Percentiles rank a stretch among this genome's conserved stretches.
Evolutionary conservation across 495 filamentous ascomycete species (phyloP).

Genomic region (Annulohypoxylon moriforme): DNA sequence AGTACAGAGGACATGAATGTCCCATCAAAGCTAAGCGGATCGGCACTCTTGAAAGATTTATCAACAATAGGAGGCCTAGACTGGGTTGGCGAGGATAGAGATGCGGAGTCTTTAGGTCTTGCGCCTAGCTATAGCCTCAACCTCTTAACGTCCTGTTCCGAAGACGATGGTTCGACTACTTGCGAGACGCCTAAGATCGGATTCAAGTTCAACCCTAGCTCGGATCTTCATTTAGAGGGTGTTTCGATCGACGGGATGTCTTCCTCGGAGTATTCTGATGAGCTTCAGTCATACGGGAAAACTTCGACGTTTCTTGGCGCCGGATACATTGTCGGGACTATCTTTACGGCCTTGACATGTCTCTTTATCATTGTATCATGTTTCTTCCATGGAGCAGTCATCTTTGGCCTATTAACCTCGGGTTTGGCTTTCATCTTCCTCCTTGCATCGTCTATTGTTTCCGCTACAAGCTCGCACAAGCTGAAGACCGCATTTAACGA

Average conservation of each 20-base stretch:
- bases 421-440: conserved; percentile 46
- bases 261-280: conserved; percentile 35
- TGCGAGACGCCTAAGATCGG: conserved; percentile 48
- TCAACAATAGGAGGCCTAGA: conserved; percentile 46
- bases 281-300: conserved; percentile 41
- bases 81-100: conserved; percentile 46
- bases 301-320: conserved; percentile 46
- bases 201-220: conserved; percentile 50
- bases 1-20: conserved; percentile 45
- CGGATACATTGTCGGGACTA: conserved; percentile 45
- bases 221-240: conserved; percentile 47
- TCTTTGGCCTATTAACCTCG: conserved; percentile 36
- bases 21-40: conserved; percentile 48
- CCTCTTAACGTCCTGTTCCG: conserved; percentile 52
- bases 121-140: conserved; percentile 47
- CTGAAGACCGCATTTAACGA: conserved; percentile 46
- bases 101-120: conserved; percentile 47
- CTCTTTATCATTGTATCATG: conserved; percentile 44
- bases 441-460: conserved; percentile 45
- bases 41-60: conserved; percentile 48
- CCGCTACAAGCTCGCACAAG: conserved; percentile 42
- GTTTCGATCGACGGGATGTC: conserved; percentile 40
- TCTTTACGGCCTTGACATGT: conserved; percentile 40
- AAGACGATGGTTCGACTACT: conserved; percentile 30
- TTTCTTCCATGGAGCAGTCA: conserved; percentile 25